A percentile compares a stretch with the other conserved stretches of the same genome.
phyloP scores from a whole-genome alignment of 1,284 basidiomycete species.

The Ganoderma sp. region DNA sequence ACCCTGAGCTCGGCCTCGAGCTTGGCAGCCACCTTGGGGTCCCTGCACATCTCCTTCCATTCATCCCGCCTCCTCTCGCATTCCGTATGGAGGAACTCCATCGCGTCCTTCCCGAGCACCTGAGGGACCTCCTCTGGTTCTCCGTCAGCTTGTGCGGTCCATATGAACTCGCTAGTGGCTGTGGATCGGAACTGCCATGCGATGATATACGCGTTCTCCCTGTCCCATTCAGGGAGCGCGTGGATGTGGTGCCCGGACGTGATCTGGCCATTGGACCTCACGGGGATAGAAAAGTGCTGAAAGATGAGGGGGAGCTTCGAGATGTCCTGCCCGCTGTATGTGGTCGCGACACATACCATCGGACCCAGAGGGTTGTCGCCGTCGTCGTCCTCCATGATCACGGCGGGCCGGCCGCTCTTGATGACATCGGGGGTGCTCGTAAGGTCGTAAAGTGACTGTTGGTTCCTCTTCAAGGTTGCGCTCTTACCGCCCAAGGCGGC shows the following conservation, averaged over 20 bases:
- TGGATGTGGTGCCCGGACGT: not conserved
- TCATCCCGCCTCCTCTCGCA: not conserved
- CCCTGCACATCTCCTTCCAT: not conserved
- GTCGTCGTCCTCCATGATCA: not conserved
- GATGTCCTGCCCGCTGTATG: not conserved
- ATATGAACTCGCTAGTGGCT: not conserved
- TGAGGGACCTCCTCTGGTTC: not conserved
- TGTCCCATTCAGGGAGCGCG: not conserved
- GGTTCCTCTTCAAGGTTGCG: not conserved
- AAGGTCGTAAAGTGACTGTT: too few species aligned
- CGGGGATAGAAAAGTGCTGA: not conserved
- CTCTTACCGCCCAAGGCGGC: not conserved
- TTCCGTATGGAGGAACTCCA: not conserved
- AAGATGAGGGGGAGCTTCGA: not conserved
- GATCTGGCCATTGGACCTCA: not conserved
- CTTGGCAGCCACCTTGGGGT: not conserved
- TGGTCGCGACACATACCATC: not conserved
- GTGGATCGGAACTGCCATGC: not conserved
- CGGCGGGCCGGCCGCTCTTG: not conserved
- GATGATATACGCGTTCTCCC: not conserved
- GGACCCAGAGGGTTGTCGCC: not conserved
- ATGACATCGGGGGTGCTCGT: not conserved
- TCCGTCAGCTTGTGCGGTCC: not conserved
- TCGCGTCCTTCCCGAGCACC: not conserved
- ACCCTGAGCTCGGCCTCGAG: not conserved